Evolutionary conservation across 2,329 filamentous ascomycete species (phyloP), one percentile per base, ranked within the genome.

Genomic region (Xylaria sp.): DNA sequence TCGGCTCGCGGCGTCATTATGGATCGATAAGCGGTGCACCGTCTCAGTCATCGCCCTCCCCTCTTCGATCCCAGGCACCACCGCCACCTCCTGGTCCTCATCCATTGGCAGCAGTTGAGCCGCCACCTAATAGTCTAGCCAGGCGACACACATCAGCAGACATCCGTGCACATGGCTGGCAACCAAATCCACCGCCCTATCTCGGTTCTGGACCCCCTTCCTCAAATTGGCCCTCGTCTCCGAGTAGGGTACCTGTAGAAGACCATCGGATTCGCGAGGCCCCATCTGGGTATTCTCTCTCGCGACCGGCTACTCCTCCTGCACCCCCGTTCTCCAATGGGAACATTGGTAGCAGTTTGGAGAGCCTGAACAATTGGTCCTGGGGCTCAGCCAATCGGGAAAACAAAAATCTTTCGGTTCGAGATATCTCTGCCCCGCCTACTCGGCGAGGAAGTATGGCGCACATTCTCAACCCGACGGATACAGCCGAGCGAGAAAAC

Each of bases 71-170:
- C 51, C 89, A 89, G 73, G 82, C 83, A 15, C 87, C 90, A 12
- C 88, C 90, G 15, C 88, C 89, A n/a, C 90, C 90, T 13, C 81
- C 83, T 48, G 77, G 79, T 20, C 81, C 84, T 76, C 92, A 93
- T 77, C 90, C 90, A 41, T 84, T 91, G 23, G 87, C 91, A 20
- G 84, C 88, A 66, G 85, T 89, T 39, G 86, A 90, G 74, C 85
- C 87, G 31, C 87, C 89, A 41, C 89, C 90, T 44, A 87, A 89
- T 66, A 94, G 90, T 75, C 85, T 97, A 56, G 88, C 90, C 54
- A 90, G 95, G 72, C 89, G 95, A 70, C 96, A 99, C 81, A 99
- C 96, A 1, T 95, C 94, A 48, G 96, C 96, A 67, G 96, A 99
- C 79, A 98, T 99, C 74, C 91, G 96, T 63, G 91, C 94, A 75